Evolutionary conservation across 2,329 filamentous ascomycete species (phyloP), one percentile per base, ranked within the genome.

Genomic region (Thelonectria blattea): DNA sequence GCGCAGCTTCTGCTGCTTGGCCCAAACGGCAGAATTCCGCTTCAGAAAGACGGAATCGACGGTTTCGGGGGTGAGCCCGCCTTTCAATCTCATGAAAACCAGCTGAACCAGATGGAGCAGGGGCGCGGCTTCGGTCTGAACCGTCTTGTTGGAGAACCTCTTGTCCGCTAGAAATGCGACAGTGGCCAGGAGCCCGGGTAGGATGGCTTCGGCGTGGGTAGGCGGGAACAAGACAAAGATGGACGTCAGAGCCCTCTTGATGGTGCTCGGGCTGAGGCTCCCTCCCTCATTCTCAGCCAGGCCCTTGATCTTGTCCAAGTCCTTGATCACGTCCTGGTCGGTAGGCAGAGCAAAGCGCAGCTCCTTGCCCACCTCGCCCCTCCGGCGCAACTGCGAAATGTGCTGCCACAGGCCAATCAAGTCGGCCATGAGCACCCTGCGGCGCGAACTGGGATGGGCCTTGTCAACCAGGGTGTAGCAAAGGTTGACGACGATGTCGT

Each of bases 361-460:
- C 1, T 54, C 49, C 14, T 65, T 45, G 11, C 53, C 53, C 7
- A 56, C 32, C 43, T 74, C 72, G n/a, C 71, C 69, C 5, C 52
- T 60, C 11, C 76, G 70, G 43, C 66, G 71, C 41, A 78, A 63
- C 52, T 75, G 73, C 1, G 77, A 76, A 14, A 78, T 59, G 56
- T 76, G 74, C 64, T 73, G 72, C 77, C 77, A 79, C 53, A 78
- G 58, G 12, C 68, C 67, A 30, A 76, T 41, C 5, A 78, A 65
- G 60, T 78, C 74, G 0, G 67, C 54, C 42, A 73, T 49, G 17
- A 74, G 20, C 45, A 32, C 51, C 1, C 50, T 58, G 22, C 71
- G 68, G 6, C 63, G 42, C 12, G 46, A 27, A 7, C 55, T 55
- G 3, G 59, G 32, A 27, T 67, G 59, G 41, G 66, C 64, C 4